A percentile compares a stretch with the other conserved stretches of the same genome.
These are phyloP conservation scores for Anacardium occidentale DNA, from an alignment of 345 rosid genomes.

Conservation along the genomic window DNA sequence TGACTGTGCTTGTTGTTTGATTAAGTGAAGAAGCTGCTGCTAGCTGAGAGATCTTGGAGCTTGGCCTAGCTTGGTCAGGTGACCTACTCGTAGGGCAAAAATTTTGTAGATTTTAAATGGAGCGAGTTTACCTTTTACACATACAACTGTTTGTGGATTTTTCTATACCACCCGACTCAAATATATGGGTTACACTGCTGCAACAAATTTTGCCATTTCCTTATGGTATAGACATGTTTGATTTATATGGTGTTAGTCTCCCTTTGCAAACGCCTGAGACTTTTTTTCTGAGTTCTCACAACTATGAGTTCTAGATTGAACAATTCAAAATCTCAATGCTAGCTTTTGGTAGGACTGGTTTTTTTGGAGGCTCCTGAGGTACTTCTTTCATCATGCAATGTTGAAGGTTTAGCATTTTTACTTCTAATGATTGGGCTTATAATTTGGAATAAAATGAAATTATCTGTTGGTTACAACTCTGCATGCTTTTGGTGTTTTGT, in stretches of 20 bases:
- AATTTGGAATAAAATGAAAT: background rate
- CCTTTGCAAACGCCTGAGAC: background rate
- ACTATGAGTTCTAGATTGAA: no score
- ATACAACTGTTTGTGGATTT: background rate
- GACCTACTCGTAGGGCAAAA: background rate
- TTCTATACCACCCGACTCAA: background rate
- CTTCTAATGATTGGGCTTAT: background rate
- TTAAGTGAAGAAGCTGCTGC: conserved; percentile 4
- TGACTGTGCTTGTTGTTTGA: background rate
- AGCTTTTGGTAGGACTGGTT: background rate
- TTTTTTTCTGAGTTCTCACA: background rate
- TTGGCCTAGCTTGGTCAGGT: background rate
- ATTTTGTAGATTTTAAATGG: background rate
- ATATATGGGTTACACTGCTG: background rate
- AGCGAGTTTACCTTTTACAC: background rate
- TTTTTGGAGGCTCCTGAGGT: background rate
- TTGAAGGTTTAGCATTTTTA: background rate
- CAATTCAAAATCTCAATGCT: background rate
- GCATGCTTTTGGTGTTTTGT: background rate
- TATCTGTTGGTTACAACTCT: background rate
- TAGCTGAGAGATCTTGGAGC: background rate
- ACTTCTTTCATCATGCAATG: background rate
- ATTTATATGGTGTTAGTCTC: background rate
- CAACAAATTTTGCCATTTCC: background rate
- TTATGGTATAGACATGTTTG: background rate